Evolutionary conservation across 495 filamentous ascomycete genomes (phyloP).

Genomic region (Sphaerosporella brunnea): DNA sequence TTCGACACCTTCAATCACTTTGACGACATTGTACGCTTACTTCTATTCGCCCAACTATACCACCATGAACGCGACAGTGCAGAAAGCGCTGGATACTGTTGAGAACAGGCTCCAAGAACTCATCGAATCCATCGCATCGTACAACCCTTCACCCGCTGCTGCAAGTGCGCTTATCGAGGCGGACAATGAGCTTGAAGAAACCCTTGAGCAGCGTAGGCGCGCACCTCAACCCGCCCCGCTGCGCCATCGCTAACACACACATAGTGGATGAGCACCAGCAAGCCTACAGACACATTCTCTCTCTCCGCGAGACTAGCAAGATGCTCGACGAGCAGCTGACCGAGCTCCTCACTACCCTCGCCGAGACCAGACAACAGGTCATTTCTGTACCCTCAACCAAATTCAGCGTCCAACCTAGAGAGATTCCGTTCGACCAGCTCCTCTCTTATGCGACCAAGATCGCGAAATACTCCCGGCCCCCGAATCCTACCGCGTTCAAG

Average conservation of each 20-base stretch:
- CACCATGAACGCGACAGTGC: slow-evolving; percentile 19
- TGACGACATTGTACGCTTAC: no score
- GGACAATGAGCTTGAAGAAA: slow-evolving; percentile 42
- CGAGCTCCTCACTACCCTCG: slow-evolving; percentile 40
- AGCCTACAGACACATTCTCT: slow-evolving; percentile 44
- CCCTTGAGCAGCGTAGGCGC: slow-evolving; percentile 39
- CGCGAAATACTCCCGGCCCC: slow-evolving; percentile 51
- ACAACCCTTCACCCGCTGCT: slow-evolving; percentile 48
- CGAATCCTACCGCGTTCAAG: slow-evolving; percentile 34
- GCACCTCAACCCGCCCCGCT: not conserved
- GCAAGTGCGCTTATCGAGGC: slow-evolving; percentile 49
- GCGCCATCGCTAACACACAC: not conserved
- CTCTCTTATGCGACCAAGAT: slow-evolving; percentile 57
- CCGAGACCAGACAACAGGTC: slow-evolving; percentile 49
- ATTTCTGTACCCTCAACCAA: slow-evolving; percentile 38
- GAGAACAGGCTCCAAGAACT: slow-evolving; percentile 47
- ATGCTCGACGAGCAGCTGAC: slow-evolving; percentile 45
- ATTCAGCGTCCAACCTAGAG: slow-evolving; percentile 23
- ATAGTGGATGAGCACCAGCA: slow-evolving; percentile 49
- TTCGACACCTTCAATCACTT: no score
- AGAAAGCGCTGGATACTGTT: slow-evolving; percentile 41
- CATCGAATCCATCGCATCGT: slow-evolving; percentile 58
- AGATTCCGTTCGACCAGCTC: slow-evolving; percentile 47
- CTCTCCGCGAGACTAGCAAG: slow-evolving; percentile 41
- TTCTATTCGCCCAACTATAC: no score